phyloP scores from a whole-genome alignment of 2,329 filamentous ascomycete genomes.

The Penicillium crustosum region DNA sequence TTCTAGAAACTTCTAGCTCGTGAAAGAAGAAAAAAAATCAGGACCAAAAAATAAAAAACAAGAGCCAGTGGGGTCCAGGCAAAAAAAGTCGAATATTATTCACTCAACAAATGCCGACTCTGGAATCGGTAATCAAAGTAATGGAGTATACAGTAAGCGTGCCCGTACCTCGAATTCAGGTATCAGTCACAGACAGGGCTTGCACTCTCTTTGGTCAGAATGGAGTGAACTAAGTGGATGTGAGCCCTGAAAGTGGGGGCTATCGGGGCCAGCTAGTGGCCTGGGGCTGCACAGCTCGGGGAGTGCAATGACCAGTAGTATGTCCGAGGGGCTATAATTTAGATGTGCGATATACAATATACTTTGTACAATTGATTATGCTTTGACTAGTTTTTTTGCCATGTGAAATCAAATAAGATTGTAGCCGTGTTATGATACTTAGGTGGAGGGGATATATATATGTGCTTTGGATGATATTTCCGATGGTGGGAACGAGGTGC shows the following conservation, averaged over 20 bases:
- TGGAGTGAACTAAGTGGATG: slow-evolving; percentile 26
- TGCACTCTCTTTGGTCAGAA: slow-evolving; percentile 23
- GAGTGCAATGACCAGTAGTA: not conserved
- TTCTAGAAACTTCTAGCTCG: slow-evolving; percentile 11
- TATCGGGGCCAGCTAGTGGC: slow-evolving; percentile 4
- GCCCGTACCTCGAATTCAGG: slow-evolving; percentile 11
- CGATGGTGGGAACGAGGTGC: not conserved
- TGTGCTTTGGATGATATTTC: not conserved
- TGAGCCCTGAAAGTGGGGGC: slow-evolving; percentile 30
- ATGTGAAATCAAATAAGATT: not conserved
- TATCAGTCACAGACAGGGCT: slow-evolving; percentile 19
- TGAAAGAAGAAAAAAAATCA: not conserved
- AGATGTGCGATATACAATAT: not conserved
- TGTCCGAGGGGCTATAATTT: not conserved
- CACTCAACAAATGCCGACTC: not conserved
- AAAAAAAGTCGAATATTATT: not conserved
- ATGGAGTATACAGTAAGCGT: slow-evolving; percentile 12
- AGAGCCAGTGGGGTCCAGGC: slow-evolving; percentile 2
- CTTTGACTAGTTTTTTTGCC: not conserved
- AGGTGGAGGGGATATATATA: not conserved
- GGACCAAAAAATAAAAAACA: not conserved
- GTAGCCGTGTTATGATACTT: not conserved
- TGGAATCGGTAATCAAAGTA: slow-evolving; percentile 2
- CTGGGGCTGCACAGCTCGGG: slow-evolving; percentile 17
- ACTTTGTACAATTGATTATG: not conserved